Evolutionary conservation across 2,329 filamentous ascomycete species (phyloP).

Genomic region (Teratosphaeriaceae sp.): DNA sequence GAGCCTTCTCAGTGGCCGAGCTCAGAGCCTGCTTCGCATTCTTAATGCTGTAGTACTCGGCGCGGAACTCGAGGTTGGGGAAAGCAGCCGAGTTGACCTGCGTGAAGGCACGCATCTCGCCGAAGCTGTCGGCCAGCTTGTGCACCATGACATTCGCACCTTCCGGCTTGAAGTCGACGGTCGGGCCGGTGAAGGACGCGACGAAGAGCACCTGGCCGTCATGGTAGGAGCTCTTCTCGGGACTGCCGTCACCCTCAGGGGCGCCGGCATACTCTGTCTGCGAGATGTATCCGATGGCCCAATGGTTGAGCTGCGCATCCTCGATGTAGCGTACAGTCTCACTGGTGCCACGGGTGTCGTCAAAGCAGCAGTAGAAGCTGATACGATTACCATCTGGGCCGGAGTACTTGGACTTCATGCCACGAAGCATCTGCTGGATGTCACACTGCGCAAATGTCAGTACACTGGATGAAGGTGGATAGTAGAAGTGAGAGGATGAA

Average conservation of each 20-base stretch:
- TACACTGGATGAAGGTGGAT: neutral
- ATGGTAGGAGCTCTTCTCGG: constrained; percentile 11
- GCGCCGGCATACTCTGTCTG: constrained; percentile 16
- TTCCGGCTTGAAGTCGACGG: constrained; percentile 11
- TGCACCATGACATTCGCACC: constrained; percentile 9
- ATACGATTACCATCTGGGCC: neutral
- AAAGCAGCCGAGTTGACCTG: constrained; percentile 7
- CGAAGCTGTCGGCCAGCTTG: constrained; percentile 15
- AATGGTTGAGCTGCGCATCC: constrained; percentile 8
- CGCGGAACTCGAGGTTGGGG: constrained; percentile 19
- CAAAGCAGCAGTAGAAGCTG: constrained; percentile 20
- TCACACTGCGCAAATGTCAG: constrained; percentile 13
- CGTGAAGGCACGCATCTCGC: constrained; percentile 18
- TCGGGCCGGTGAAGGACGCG: constrained; percentile 9
- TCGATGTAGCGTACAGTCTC: no score
- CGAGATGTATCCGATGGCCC: constrained; percentile 9
- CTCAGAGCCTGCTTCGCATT: constrained; percentile 15
- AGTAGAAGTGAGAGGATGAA: neutral
- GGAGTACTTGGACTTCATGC: constrained; percentile 6
- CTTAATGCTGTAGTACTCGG: constrained; percentile 22
- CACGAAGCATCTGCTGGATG: constrained; percentile 9
- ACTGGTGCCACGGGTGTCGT: no score
- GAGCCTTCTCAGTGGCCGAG: constrained; percentile 4
- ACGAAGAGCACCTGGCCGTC: constrained; percentile 25
- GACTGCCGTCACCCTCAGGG: neutral